phyloP scores from a whole-genome alignment of 2,329 filamentous ascomycete species.

The Trichoderma hamatum region DNA sequence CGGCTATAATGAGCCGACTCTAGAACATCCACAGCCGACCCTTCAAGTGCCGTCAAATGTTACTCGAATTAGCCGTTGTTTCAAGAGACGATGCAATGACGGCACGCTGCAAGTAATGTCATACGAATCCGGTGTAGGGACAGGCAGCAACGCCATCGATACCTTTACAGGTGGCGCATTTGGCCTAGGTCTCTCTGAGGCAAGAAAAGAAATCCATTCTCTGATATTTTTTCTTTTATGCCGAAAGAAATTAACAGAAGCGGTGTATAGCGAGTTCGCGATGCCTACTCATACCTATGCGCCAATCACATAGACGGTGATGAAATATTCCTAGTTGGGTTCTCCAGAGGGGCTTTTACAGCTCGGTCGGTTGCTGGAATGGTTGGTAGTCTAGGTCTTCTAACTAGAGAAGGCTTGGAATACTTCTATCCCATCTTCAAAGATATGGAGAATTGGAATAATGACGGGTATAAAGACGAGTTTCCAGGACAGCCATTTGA shows the following conservation, averaged over 20 bases:
- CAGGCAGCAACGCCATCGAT: conserved; percentile 53
- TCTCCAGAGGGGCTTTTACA: conserved; percentile 62
- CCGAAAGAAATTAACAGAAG: not conserved
- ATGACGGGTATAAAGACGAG: conserved; percentile 49
- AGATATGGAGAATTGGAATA: conserved; percentile 58
- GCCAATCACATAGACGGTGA: conserved; percentile 63
- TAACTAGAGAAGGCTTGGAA: conserved; percentile 57
- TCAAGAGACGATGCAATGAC: conserved; percentile 55
- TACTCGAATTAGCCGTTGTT: conserved; percentile 61
- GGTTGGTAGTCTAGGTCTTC: conserved; percentile 53
- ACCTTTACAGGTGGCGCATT: conserved; percentile 58
- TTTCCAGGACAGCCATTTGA: conserved; percentile 53
- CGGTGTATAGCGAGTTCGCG: conserved; percentile 53
- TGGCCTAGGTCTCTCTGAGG: conserved; percentile 57
- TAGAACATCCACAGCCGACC: conserved; percentile 43
- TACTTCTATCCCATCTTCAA: conserved; percentile 60
- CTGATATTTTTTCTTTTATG: not conserved
- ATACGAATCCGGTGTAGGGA: conserved; percentile 65
- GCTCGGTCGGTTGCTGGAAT: conserved; percentile 59
- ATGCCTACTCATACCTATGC: conserved; percentile 65
- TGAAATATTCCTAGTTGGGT: conserved; percentile 59
- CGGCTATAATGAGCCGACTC: conserved; percentile 47
- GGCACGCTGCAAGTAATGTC: conserved; percentile 60
- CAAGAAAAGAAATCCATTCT: conserved; percentile 32
- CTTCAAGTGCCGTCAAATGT: conserved; percentile 62